Base-by-base conservation (phyloP, 2,329 filamentous ascomycete genomes). In the Thermoascus crustaceus region DNA sequence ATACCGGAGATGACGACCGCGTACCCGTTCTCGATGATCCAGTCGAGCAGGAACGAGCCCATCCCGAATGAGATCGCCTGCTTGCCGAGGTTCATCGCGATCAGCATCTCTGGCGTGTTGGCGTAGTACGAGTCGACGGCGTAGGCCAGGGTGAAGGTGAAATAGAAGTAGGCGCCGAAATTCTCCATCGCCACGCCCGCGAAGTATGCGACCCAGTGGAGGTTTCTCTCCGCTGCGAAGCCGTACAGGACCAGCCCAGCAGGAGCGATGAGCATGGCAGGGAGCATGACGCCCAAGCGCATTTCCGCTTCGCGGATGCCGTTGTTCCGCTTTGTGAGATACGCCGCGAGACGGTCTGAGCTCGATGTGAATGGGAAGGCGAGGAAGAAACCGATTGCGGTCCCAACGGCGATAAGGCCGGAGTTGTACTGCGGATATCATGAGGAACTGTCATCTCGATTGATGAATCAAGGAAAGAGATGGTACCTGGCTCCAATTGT, bases 41-140 rank as follows among this genome's bases (percentile, higher is more conserved):
- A 75, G 38, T 72, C 63, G 10, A 74, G 52, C 34, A 74, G 54
- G 37, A 71, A 61, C 34, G 68, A 54, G 3, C 68, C 67, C 52
- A 74, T 66, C 1, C 69, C 71, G 41, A 74, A 75, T 37, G 65
- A 70, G 34, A 74, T 71, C 2, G 70, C 68, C 53, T 74, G 70
- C 49, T 74, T 74, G 7, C 71, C 71, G n/a, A 75, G 48, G 43
- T 73, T 73, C 64, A 74, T 74, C 3, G 71, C 70, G 40, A 75
- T 78, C 7, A 78, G 64, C 74, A 78, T 77, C 56, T 78, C 75
- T 16, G 68, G 71, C n/a, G 73, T 71, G 44, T 77, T 75, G 21
- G 68, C 62, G 13, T 68, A 70, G 53, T 78, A 75, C 34, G 66
- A 71, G 48, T 78, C 75, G 23, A 78, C 69, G 1, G 75, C 73